Evolutionary conservation across 257 asterid genomes (phyloP), one percentile per base, ranked within the genome.

Genomic region (Datura wrightii): DNA sequence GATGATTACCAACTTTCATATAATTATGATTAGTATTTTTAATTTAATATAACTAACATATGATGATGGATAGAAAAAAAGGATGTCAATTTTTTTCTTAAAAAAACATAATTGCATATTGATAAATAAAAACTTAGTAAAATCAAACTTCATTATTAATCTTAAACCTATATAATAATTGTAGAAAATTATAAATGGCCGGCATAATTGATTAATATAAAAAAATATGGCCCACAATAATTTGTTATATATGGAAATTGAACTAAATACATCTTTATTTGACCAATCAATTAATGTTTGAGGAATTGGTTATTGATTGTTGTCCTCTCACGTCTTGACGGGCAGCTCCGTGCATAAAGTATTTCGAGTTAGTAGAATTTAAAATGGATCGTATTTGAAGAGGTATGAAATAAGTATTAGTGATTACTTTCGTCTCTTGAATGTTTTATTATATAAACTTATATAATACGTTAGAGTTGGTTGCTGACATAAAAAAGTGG

Each of bases 261-360:
- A 76, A 6, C 82, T 76, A 31, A 76, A 18, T 42, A 50, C n/a
- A 48, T 74, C 41, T 76, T 76, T 76, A 14, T 50, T 76, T 76
- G 82, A 76, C 82, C 82, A 76, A 76, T 76, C 82, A 76, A 50
- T 15, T 24, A 34, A 50, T 76, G 82, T 24, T 76, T 76, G 82
- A 13, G 62, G 82, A 50, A 76, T 48, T 76, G 62, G 56, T 76
- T 24, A 76, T 18, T 70, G 55, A 41, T 70, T 42, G 79, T 70
- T 70, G 79, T 42, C 18, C 54, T 42, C 55, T 41, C 54, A 70
- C 55, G 16, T 70, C 5, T 70, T 39, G 42, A 39, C 4, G 31
- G 31, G 31, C 31, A 24, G 31, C 31, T 24, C 31, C 31, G 31
- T 24, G 31, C 31, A 24, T 24, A 24, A 24, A 24, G 31, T 24